Conservation (phyloP, 352 stramenopile genomes). For the Phytophthora fragariae region DNA sequence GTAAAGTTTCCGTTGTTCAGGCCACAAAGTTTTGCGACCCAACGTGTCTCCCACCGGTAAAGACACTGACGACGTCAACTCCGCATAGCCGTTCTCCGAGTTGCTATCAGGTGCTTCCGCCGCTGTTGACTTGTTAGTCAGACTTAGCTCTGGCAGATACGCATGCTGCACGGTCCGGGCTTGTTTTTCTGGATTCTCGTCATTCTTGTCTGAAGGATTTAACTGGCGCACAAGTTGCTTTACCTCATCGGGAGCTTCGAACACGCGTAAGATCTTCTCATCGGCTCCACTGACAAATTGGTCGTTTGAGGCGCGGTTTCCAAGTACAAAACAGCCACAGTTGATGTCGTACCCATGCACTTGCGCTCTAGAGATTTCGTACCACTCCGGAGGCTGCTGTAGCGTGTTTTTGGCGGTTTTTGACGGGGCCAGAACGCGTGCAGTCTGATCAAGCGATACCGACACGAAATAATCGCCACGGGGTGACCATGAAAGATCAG, state of each 20-base stretch:
- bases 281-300: slow-evolving; percentile 82
- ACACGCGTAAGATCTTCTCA: slow-evolving; percentile 86
- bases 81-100: slow-evolving; percentile 36
- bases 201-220: slow-evolving; percentile 1
- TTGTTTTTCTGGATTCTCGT: neutral
- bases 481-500: slow-evolving; percentile 73
- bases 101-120: slow-evolving; percentile 3
- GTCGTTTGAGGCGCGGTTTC: slow-evolving; percentile 32
- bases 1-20: slow-evolving; percentile 80
- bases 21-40: slow-evolving; percentile 75
- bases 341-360: slow-evolving; percentile 88
- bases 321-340: slow-evolving; percentile 64
- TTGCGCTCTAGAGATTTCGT: slow-evolving; percentile 80
- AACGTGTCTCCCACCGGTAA: slow-evolving; percentile 74
- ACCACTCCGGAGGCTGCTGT: slow-evolving; percentile 33
- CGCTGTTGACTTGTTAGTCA: slow-evolving; percentile 71
- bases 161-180: slow-evolving; percentile 48
- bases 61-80: slow-evolving; percentile 21
- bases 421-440: slow-evolving; percentile 57
- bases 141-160: slow-evolving; percentile 78
- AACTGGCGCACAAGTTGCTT: slow-evolving; percentile 42
- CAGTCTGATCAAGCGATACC: slow-evolving; percentile 80
- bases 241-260: slow-evolving; percentile 67
- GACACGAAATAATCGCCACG: slow-evolving; percentile 72
- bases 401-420: neutral